Conservation (phyloP, 495 filamentous ascomycete species). For the Pseudoneurospora amorphoporcata region DNA sequence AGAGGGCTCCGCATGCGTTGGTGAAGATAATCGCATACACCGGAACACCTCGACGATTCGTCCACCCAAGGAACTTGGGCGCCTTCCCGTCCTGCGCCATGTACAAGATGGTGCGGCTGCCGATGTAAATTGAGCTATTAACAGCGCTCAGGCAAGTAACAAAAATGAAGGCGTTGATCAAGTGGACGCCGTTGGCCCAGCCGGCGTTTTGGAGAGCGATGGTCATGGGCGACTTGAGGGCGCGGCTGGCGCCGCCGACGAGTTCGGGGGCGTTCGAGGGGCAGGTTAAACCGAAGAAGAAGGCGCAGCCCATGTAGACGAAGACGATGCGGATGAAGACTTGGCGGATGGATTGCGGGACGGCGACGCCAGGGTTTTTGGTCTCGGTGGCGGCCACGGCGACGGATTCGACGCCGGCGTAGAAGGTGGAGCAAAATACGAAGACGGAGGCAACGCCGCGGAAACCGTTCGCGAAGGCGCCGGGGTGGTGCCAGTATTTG, state of each 20-base stretch:
- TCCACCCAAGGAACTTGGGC: conserved; percentile 52
- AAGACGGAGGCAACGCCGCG: conserved; percentile 48
- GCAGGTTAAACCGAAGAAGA: conserved; percentile 59
- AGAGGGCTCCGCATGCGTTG: conserved; percentile 56
- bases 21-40: conserved; percentile 51
- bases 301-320: conserved; percentile 61
- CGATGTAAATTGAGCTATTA: conserved; percentile 60
- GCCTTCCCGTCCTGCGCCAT: conserved; percentile 58
- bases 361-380: conserved; percentile 57
- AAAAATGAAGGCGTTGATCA: conserved; percentile 66
- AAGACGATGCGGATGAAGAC: conserved; percentile 69
- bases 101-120: conserved; percentile 53
- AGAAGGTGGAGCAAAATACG: conserved; percentile 60
- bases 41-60: conserved; percentile 55
- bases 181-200: conserved; percentile 43
- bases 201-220: conserved; percentile 50
- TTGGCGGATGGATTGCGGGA: conserved; percentile 62
- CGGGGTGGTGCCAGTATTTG: conserved; percentile 58
- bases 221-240: conserved; percentile 47
- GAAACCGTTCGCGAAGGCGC: conserved; percentile 58
- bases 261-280: conserved; percentile 36
- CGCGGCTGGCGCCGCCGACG: conserved; percentile 38
- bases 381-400: conserved; percentile 68
- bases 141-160: conserved; percentile 59
- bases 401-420: conserved; percentile 65